Conservation (phyloP, 306 rosid species). For the Pachyrhizus erosus region DNA sequence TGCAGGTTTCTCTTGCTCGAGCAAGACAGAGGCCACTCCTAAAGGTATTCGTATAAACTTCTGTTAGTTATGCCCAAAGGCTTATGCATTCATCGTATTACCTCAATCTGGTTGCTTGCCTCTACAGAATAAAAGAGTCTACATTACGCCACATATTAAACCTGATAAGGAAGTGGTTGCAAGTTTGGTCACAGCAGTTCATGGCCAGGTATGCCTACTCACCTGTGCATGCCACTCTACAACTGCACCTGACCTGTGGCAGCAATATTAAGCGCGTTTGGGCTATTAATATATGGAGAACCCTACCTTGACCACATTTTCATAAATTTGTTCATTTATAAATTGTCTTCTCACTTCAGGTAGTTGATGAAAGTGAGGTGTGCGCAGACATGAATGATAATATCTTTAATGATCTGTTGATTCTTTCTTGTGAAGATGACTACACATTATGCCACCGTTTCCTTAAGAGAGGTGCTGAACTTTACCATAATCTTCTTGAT, state of each 20-base stretch:
- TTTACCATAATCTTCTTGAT: slow-evolving; percentile 13
- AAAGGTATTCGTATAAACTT: slow-evolving; percentile 53
- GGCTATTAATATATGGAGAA: neutral
- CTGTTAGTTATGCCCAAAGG: slow-evolving; percentile 25
- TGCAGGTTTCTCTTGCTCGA: slow-evolving; percentile 76
- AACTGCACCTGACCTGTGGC: slow-evolving; percentile 38
- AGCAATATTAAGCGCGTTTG: slow-evolving; percentile 17
- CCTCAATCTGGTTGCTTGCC: slow-evolving; percentile 40
- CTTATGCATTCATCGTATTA: slow-evolving; percentile 14
- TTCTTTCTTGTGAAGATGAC: slow-evolving; percentile 67
- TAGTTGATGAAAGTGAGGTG: slow-evolving; percentile 52
- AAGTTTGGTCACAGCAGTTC: slow-evolving; percentile 54
- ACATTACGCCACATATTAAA: slow-evolving; percentile 56
- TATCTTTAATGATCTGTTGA: slow-evolving; percentile 49
- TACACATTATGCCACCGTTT: slow-evolving; percentile 47
- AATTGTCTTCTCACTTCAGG: slow-evolving; percentile 49
- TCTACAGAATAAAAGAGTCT: slow-evolving; percentile 51
- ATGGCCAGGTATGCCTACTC: slow-evolving; percentile 55
- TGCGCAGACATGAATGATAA: slow-evolving; percentile 37
- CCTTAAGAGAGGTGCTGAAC: slow-evolving; percentile 49
- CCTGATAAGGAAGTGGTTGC: slow-evolving; percentile 55
- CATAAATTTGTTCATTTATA: neutral
- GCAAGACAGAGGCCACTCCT: slow-evolving; percentile 79
- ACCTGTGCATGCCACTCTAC: slow-evolving; percentile 18
- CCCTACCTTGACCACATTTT: neutral